Percentiles rank a stretch among this genome's conserved stretches.
These are phyloP conservation scores for Candida endomychidarum DNA, from an alignment of 805 yeast genomes.

Conservation along the genomic window DNA sequence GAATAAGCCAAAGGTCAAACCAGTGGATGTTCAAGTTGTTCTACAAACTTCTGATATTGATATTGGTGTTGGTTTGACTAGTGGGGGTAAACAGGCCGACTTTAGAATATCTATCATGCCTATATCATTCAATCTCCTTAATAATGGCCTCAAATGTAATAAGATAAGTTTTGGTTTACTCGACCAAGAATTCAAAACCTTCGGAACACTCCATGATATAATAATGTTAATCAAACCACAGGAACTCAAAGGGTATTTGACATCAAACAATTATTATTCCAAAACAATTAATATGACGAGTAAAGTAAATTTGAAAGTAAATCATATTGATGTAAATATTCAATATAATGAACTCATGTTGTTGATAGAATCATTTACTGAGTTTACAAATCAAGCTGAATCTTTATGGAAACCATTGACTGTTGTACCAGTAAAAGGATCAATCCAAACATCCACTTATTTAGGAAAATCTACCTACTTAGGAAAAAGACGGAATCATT, in stretches of 20 bases:
- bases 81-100: constrained; percentile 21
- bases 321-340: constrained; percentile 7
- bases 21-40: constrained; percentile 23
- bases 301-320: constrained; percentile 9
- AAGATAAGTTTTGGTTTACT: constrained; percentile 13
- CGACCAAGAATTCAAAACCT: background rate
- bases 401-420: background rate
- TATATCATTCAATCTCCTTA: constrained; percentile 39
- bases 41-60: constrained; percentile 42
- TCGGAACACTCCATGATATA: constrained; percentile 24
- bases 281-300: constrained; percentile 21
- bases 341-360: background rate
- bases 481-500: background rate
- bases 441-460: constrained; percentile 1
- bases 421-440: constrained; percentile 1
- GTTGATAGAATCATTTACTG: background rate
- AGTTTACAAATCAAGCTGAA: background rate
- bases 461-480: background rate
- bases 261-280: constrained; percentile 18
- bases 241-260: constrained; percentile 26
- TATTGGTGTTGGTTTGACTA: constrained; percentile 21
- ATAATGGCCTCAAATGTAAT: constrained; percentile 33
- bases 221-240: constrained; percentile 23
- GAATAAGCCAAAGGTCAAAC: background rate
- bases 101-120: no score